Percentiles rank a stretch among this genome's conserved stretches.
Evolutionary conservation across 768 basidiomycete genomes (phyloP).

Genomic region (Termitomyces sp.): DNA sequence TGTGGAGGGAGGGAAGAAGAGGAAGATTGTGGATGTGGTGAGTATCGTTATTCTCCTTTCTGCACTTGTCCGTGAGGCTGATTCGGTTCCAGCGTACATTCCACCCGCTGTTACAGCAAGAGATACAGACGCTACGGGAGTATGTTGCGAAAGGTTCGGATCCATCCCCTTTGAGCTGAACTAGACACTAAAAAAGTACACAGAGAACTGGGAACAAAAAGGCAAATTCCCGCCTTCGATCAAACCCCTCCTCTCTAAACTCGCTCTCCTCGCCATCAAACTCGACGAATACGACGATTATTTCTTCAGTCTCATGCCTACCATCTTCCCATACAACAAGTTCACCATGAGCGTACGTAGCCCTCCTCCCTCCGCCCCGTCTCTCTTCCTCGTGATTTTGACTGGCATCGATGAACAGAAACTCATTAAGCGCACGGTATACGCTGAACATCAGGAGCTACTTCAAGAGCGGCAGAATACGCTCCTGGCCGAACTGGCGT

Average conservation of each 20-base stretch:
- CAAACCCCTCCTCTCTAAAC: conserved; percentile 67
- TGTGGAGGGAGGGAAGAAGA: conserved; percentile 65
- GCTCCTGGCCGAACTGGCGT: conserved; percentile 60
- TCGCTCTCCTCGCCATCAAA: conserved; percentile 76
- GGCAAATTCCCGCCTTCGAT: conserved; percentile 86
- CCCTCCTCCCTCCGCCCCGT: neutral
- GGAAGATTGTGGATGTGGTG: conserved; percentile 68
- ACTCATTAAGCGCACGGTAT: conserved; percentile 90
- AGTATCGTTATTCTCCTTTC: conserved; percentile 24
- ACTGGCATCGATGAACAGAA: conserved; percentile 48
- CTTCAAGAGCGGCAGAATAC: conserved; percentile 68
- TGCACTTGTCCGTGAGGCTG: neutral
- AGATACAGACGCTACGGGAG: conserved; percentile 58
- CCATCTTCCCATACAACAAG: conserved; percentile 89
- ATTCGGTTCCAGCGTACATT: conserved; percentile 55
- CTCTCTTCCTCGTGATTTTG: neutral
- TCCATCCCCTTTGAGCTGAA: neutral
- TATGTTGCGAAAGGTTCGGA: conserved; percentile 60
- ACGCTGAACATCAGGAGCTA: conserved; percentile 65
- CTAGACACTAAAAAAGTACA: neutral
- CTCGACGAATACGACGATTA: conserved; percentile 91
- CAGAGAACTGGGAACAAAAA: conserved; percentile 78
- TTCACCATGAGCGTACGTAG: conserved; percentile 84
- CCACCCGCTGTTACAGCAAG: conserved; percentile 64
- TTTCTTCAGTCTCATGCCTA: conserved; percentile 88